Evolutionary conservation across 2,329 filamentous ascomycete genomes (phyloP).

Genomic region (Claviceps spartinae): DNA sequence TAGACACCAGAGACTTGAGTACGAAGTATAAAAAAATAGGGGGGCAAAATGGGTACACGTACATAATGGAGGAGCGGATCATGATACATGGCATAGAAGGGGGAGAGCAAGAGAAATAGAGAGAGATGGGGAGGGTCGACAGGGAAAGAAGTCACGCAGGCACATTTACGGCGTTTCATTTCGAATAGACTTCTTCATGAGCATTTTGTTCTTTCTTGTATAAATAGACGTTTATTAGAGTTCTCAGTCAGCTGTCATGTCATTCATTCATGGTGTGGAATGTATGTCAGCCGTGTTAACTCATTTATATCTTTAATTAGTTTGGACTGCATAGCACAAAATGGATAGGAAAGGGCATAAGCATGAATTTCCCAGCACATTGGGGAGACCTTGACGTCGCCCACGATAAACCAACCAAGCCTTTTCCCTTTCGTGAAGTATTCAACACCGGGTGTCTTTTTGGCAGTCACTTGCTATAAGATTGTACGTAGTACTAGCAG

Average conservation of each 20-base stretch:
- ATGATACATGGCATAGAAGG: neutral
- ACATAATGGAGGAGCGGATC: neutral
- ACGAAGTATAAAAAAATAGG: neutral
- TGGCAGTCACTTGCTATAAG: conserved; percentile 20
- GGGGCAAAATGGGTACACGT: neutral
- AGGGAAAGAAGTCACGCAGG: neutral
- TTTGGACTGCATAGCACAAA: too few species aligned
- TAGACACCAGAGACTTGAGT: neutral
- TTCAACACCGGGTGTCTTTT: neutral
- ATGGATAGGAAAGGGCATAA: too few species aligned
- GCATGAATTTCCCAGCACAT: neutral
- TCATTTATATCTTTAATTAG: too few species aligned
- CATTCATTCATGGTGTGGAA: too few species aligned
- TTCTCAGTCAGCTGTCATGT: neutral
- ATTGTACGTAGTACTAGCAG: conserved; percentile 29
- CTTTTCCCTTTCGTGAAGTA: neutral
- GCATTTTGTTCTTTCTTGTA: too few species aligned
- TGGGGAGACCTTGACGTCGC: neutral
- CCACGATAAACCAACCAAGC: neutral
- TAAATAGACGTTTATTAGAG: too few species aligned
- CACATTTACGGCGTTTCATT: conserved; percentile 2
- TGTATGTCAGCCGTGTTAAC: too few species aligned
- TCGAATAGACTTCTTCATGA: neutral
- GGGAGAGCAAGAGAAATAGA: neutral
- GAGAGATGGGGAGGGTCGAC: neutral